phyloP scores from a whole-genome alignment of 345 rosid species.

The Lumnitzera littorea region DNA sequence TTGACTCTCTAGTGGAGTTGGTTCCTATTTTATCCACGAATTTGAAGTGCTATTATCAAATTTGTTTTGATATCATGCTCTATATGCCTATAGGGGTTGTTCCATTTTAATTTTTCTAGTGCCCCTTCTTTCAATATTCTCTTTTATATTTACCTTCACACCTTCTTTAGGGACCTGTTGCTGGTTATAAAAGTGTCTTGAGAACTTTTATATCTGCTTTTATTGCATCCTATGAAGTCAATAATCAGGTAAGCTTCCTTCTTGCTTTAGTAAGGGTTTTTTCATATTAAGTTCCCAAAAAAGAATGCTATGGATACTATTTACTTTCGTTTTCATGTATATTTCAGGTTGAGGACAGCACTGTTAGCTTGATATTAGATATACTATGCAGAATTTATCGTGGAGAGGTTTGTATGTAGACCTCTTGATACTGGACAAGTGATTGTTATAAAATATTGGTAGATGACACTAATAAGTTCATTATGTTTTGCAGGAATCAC shows the following conservation, averaged over 20 bases:
- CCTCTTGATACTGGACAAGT: neutral
- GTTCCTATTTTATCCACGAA: no score
- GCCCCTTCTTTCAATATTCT: neutral
- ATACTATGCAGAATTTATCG: conserved; percentile 81
- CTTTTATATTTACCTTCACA: neutral
- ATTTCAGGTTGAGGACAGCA: conserved; percentile 61
- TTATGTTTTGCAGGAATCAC: conserved; percentile 59
- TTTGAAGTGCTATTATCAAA: no score
- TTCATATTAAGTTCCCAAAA: neutral
- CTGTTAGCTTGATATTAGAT: conserved; percentile 67
- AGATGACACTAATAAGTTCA: no score
- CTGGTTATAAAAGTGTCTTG: conserved; percentile 78
- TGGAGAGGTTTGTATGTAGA: conserved; percentile 63
- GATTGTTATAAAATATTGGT: neutral
- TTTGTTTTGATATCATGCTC: no score
- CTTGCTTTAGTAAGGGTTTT: conserved; percentile 8
- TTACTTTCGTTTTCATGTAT: conserved; percentile 12
- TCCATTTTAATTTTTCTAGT: no score
- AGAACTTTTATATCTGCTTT: conserved; percentile 88
- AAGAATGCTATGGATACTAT: neutral
- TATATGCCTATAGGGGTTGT: no score
- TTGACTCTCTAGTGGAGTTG: no score
- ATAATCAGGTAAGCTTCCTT: conserved; percentile 49
- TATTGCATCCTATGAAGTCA: conserved; percentile 91
- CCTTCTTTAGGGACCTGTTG: conserved; percentile 53